Evolutionary conservation across 139 green algal species (phyloP), one percentile per base, ranked within the genome.

Genomic region (Chlamydomonas incerta): DNA sequence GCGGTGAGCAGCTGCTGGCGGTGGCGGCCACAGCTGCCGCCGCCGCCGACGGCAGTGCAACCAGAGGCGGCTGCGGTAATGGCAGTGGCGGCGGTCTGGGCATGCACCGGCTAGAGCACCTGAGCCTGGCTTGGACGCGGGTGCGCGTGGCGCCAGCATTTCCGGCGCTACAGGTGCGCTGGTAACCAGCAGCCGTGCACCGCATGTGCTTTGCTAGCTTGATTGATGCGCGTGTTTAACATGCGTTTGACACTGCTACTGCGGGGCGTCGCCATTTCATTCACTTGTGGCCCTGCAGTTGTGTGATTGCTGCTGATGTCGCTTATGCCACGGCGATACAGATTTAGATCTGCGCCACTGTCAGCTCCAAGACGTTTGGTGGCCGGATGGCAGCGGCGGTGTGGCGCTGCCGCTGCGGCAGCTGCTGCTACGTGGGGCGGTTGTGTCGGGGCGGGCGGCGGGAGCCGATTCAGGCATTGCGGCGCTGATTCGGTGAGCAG

Each of bases 271-370:
- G n/a, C n/a, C n/a, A n/a, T n/a, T n/a, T n/a, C n/a, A n/a, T n/a
- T n/a, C n/a, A n/a, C n/a, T n/a, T n/a, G n/a, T n/a, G n/a, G n/a
- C n/a, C n/a, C n/a, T n/a, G n/a, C n/a, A n/a, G n/a, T n/a, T n/a
- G n/a, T n/a, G n/a, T n/a, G n/a, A n/a, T n/a, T n/a, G n/a, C n/a
- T n/a, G n/a, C n/a, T n/a, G n/a, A n/a, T n/a, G n/a, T n/a, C n/a
- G n/a, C n/a, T n/a, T n/a, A n/a, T n/a, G n/a, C n/a, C n/a, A n/a
- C n/a, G n/a, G n/a, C n/a, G n/a, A n/a, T n/a, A 6, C 79, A 85
- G 79, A 66, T 76, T 47, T 85, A 3, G 79, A 85, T 47, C 29
- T 75, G 47, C 20, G 79, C 26, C 79, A 85, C 79, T 85, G 79
- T 47, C 31, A 13, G 29, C 31, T 85, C 31, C 15, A 14, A 0